These are phyloP conservation scores for Chernovozyma sophiae-reginae DNA, from an alignment of 1,139 yeast species.

Conservation along the genomic window DNA sequence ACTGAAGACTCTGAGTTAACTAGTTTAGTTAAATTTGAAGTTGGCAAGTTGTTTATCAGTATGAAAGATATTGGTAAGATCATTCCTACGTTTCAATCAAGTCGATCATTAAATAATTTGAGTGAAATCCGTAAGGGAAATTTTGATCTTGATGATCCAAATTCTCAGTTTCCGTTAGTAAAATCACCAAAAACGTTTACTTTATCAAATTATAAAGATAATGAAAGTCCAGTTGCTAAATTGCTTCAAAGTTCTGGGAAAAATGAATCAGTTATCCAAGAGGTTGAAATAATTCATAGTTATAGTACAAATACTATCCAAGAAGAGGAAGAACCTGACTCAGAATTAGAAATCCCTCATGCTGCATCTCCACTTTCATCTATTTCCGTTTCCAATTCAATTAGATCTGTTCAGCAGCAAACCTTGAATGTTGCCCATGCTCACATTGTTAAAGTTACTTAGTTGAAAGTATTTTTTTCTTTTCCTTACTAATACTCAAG, in stretches of 20 bases:
- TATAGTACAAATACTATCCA: constrained; percentile 35
- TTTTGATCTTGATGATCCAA: constrained; percentile 7
- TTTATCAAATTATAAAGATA: constrained; percentile 34
- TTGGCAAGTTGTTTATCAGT: constrained; percentile 31
- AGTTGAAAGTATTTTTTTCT: no score
- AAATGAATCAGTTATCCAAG: constrained; percentile 7
- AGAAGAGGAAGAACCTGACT: constrained; percentile 40
- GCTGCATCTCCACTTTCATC: constrained; percentile 9
- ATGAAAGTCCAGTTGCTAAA: constrained; percentile 38
- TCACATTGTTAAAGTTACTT: constrained; percentile 9
- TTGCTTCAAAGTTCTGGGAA: constrained; percentile 25
- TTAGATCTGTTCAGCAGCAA: constrained; percentile 10
- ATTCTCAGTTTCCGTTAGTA: constrained; percentile 25
- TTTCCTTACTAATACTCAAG: no score
- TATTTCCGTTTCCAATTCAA: constrained; percentile 9
- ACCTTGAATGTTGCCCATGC: constrained; percentile 17
- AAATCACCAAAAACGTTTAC: constrained; percentile 45
- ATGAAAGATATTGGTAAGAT: constrained; percentile 34
- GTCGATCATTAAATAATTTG: constrained; percentile 30
- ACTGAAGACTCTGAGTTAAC: constrained; percentile 30
- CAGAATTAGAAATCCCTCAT: constrained; percentile 8
- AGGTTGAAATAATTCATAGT: constrained; percentile 20
- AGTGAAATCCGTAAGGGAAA: constrained; percentile 14
- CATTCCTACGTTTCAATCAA: constrained; percentile 36
- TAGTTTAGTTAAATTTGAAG: constrained; percentile 33